phyloP scores from a whole-genome alignment of 805 yeast genomes.

The Danielozyma ontarioensis region DNA sequence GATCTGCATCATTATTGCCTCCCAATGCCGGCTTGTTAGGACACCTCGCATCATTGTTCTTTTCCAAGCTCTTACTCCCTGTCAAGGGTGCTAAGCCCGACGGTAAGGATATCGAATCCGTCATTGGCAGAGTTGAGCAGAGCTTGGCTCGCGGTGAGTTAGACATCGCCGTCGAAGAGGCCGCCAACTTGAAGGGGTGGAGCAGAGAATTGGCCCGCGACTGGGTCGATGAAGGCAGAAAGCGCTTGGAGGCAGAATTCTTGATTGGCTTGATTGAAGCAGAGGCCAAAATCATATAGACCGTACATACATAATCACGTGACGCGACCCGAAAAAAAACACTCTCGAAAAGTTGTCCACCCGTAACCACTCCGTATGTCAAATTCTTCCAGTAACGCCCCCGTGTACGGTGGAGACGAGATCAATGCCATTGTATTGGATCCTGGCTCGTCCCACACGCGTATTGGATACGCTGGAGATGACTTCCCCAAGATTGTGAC shows the following conservation, averaged over 20 bases:
- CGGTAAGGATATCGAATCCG: conserved; percentile 84
- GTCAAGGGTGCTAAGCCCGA: conserved; percentile 70
- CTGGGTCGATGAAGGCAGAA: conserved; percentile 88
- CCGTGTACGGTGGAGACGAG: conserved; percentile 57
- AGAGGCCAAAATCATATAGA: conserved; percentile 45
- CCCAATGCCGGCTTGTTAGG: conserved; percentile 95
- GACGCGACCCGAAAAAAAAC: no score
- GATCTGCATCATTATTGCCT: conserved; percentile 84
- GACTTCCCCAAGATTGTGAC: conserved; percentile 74
- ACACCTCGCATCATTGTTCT: conserved; percentile 73
- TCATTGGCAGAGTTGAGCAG: conserved; percentile 78
- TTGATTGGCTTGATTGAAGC: conserved; percentile 64
- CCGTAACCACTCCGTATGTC: neutral
- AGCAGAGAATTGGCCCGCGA: conserved; percentile 83
- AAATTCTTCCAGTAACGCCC: conserved; percentile 5
- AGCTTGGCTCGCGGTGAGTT: conserved; percentile 71
- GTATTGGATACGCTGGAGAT: conserved; percentile 90
- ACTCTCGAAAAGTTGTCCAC: no score
- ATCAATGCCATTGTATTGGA: conserved; percentile 88
- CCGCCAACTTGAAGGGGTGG: conserved; percentile 87
- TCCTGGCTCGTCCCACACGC: conserved; percentile 80
- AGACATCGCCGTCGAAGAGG: conserved; percentile 89
- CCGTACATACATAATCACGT: neutral
- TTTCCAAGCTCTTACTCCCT: conserved; percentile 69
- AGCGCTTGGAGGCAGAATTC: conserved; percentile 82